Base-by-base conservation (phyloP, 73 alveolate genomes). In the Effrenium voratum region DNA sequence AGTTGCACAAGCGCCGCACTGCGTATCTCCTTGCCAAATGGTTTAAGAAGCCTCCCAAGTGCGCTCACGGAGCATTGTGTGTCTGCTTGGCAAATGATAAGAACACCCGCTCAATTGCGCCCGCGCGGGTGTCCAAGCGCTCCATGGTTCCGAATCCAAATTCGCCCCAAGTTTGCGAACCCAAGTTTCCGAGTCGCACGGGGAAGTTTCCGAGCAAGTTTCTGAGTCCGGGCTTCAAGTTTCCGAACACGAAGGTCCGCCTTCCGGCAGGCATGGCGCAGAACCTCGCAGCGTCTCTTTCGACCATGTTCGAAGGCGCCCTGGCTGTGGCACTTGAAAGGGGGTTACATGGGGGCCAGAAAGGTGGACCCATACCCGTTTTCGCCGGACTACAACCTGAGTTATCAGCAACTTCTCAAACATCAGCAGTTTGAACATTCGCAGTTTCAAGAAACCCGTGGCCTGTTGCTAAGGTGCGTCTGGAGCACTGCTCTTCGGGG, bases 401-500 rank as follows among this genome's bases (percentile, higher is more conserved):
- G 36, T 6, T 13, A 32, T 38, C 24, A 63, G 15, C 10, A 8
- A 8, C 38, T 63, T 38, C 4, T 10, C 40, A 24, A 13, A 6
- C 24, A 13, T 63, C 10, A 6, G 41, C 15, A 6, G 19, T 24
- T 8, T 32, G 38, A 13, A 13, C 19, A 0, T 34, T 0, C 22
- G 36, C 4, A 2, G 60, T 22, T 40, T 22, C 60, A 77, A 38
- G 38, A 22, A 4, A 44, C 50, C 60, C 50, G 55, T 28, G 32
- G 43, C 41, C 46, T 24, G 26, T 1, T 0, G 15, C 30, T 16
- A 36, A 86, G 94, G 94, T 22, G 80, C 82, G 1, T 60, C 94
- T 24, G 75, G 81, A 22, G 94, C 94, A n/a, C 32, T 86, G 82
- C 94, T 86, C 46, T 86, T 86, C 66, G 94, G 94, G 6, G 94